Evolutionary conservation across 1,139 yeast genomes (phyloP), one percentile per base, ranked within the genome.

Genomic region (Blastobotrys persicus): DNA sequence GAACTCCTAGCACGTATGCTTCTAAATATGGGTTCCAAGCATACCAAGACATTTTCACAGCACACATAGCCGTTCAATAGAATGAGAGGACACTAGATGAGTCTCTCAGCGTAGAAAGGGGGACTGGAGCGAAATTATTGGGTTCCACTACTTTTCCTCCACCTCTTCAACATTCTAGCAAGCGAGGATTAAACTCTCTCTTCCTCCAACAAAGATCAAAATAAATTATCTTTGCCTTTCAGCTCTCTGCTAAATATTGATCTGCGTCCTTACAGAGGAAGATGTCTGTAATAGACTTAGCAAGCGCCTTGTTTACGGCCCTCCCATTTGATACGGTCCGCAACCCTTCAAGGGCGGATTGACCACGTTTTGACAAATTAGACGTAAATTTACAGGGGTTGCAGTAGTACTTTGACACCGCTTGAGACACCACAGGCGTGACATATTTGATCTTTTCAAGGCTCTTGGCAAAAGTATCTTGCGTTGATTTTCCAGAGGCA

Each of bases 361-460:
- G 17, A 13, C 63, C 63, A 32, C 52, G 51, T n/a, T 13, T 42
- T 2, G 39, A 47, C 19, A 59, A 42, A 14, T 56, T 48, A 9
- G 31, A 33, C 46, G 56, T 51, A 38, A 62, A 43, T 23, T 52
- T 47, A 34, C 53, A 46, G 49, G 57, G 45, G 38, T 50, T 56
- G 1, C 55, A 55, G 45, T 59, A 60, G 4, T 48, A 53, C 12
- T 48, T 42, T 6, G 55, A 48, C 12, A 63, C 44, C 2, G 54
- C 34, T 4, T 42, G 37, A 11, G 65, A 52, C 2, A 57, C 41
- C 9, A 50, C 45, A 16, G 62, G 70, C 0, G 81, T 76, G 72
- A 78, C 77, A 53, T 73, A 64, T 48, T 72, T 71, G 57, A 78
- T 75, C 52, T 74, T 77, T 44, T 70, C 69, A 26, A 78, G 57